These are phyloP conservation scores for Climacium dendroides DNA, from an alignment of 225 moss, liverwort and hornwort genomes.

Conservation along the genomic window DNA sequence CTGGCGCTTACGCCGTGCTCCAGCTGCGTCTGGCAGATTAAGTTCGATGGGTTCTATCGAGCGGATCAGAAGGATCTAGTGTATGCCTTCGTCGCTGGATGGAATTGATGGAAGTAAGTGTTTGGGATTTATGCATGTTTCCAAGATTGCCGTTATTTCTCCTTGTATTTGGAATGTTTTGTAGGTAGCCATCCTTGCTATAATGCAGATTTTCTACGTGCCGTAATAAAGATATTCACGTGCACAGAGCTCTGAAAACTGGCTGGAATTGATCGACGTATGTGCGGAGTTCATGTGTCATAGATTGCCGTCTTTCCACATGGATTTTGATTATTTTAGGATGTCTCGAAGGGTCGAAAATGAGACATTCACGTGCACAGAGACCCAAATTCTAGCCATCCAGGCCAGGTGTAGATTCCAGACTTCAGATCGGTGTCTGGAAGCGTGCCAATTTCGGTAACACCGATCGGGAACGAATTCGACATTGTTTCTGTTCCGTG, in stretches of 20 bases:
- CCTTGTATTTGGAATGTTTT: not conserved
- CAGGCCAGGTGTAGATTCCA: not conserved
- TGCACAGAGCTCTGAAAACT: not conserved
- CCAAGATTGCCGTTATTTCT: too few relatives aligned
- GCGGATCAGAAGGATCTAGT: slow-evolving; percentile 29
- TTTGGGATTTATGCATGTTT: not conserved
- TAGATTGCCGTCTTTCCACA: not conserved
- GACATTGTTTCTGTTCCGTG: not conserved
- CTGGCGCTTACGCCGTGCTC: slow-evolving; percentile 25
- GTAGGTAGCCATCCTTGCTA: not conserved
- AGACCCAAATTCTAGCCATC: not conserved
- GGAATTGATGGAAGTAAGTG: not conserved
- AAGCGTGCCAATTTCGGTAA: not conserved
- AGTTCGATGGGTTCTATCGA: slow-evolving; percentile 41
- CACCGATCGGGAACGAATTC: not conserved
- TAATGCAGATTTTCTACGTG: too few relatives aligned
- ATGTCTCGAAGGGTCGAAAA: not conserved
- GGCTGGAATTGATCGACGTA: not conserved
- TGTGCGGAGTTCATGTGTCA: not conserved
- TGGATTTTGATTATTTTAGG: not conserved
- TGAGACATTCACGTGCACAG: not conserved
- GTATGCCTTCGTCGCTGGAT: slow-evolving; percentile 10
- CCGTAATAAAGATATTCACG: too few relatives aligned
- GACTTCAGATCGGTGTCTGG: not conserved
- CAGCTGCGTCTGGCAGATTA: slow-evolving; percentile 41